These are phyloP conservation scores for Micractinium sp. DNA, from an alignment of 139 green algal genomes.

Conservation along the genomic window DNA sequence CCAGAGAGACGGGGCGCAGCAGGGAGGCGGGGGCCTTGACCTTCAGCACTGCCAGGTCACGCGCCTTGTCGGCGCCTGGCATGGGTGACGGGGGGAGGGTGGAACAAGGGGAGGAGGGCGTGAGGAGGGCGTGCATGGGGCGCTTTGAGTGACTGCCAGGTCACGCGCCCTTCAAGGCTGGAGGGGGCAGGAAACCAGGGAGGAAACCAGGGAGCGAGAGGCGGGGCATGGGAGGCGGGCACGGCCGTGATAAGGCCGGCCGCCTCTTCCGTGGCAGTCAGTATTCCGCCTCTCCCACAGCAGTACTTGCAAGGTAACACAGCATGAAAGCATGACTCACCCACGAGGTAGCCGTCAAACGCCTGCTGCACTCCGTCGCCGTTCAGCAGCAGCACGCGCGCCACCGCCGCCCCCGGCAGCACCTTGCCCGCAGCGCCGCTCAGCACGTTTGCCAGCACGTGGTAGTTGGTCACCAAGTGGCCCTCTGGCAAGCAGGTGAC, in stretches of 20 bases:
- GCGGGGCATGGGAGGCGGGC: not conserved
- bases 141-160: conserved; percentile 74
- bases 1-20: conserved; percentile 63
- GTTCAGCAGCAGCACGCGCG: conserved; percentile 71
- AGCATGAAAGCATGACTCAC: not conserved
- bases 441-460: conserved; percentile 60
- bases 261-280: no score
- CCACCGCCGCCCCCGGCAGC: conserved; percentile 37
- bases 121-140: conserved; percentile 45
- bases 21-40: conserved; percentile 47
- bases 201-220: conserved; percentile 57
- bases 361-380: conserved; percentile 65
- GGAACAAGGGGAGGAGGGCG: conserved; percentile 36
- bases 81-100: not conserved
- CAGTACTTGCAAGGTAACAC: no score
- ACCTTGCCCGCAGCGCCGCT: conserved; percentile 28
- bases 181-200: not conserved
- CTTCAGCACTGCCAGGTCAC: conserved; percentile 76
- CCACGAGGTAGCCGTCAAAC: conserved; percentile 68
- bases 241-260: not conserved
- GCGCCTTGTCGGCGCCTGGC: conserved; percentile 57
- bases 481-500: conserved; percentile 43
- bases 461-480: conserved; percentile 79
- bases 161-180: conserved; percentile 67
- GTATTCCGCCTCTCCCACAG: no score